phyloP scores from a whole-genome alignment of 495 filamentous ascomycete genomes.

The Annulohypoxylon nitens region DNA sequence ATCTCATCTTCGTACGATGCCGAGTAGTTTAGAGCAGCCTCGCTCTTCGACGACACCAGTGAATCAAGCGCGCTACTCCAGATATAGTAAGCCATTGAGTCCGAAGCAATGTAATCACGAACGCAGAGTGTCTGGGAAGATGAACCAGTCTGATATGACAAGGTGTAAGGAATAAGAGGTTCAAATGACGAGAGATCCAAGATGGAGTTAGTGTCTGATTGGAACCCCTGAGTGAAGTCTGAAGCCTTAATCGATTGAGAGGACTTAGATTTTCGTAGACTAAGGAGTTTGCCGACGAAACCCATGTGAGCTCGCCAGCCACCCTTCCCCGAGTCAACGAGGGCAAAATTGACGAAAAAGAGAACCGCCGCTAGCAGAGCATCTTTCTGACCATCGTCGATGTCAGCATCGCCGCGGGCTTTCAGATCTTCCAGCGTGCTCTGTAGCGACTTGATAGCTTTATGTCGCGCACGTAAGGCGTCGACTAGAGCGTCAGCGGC shows the following conservation, averaged over 20 bases:
- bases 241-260: background rate
- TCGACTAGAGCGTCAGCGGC: conserved; percentile 56
- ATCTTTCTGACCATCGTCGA: conserved; percentile 53
- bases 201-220: background rate
- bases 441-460: conserved; percentile 61
- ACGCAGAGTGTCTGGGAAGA: conserved; percentile 32
- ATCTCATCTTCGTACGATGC: conserved; percentile 40
- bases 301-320: conserved; percentile 68
- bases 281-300: conserved; percentile 61
- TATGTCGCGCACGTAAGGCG: conserved; percentile 63
- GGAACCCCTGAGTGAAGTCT: background rate
- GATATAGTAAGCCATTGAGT: conserved; percentile 57
- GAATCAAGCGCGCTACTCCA: conserved; percentile 51
- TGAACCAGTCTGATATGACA: background rate
- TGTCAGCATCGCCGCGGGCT: conserved; percentile 13
- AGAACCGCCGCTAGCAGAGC: conserved; percentile 64
- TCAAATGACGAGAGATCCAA: conserved; percentile 32
- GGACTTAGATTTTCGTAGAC: conserved; percentile 18
- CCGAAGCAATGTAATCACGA: conserved; percentile 59
- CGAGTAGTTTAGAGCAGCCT: conserved; percentile 18
- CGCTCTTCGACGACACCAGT: conserved; percentile 54
- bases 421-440: conserved; percentile 44
- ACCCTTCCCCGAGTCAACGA: conserved; percentile 68
- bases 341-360: conserved; percentile 69
- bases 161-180: conserved; percentile 20